Evolutionary conservation across 2,329 filamentous ascomycete species (phyloP), one percentile per base, ranked within the genome.

Genomic region (Penicillium sp.): DNA sequence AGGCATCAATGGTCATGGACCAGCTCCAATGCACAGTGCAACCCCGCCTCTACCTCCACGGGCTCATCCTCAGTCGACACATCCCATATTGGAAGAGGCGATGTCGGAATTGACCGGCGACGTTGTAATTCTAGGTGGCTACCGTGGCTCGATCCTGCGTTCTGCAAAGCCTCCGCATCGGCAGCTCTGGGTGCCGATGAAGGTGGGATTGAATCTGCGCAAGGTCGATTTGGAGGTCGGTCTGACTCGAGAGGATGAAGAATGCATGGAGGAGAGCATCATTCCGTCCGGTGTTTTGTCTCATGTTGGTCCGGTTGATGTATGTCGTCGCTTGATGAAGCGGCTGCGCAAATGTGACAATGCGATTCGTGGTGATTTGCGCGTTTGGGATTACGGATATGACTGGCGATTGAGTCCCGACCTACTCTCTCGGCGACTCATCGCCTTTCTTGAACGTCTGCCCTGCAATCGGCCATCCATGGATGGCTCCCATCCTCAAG

Each of bases 181-280:
- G n/a, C 87, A 94, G 58, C 68, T 95, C 0, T 96, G 90, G 90
- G 85, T 93, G 1, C 89, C 89, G 0, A 82, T 95, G 56, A 95
- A 95, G 63, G 82, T 95, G 17, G 89, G 90, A 1, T 68, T 96
- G 34, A 95, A 94, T 52, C 77, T 95, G 44, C 82, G 89, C 38
- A 95, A 92, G 58, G 89, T 90, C 2, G 86, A 96, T 58, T 72
- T 96, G 3, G 87, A 94, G 59, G 82, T 96, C 7, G 89, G 88
- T 0, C 66, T 95, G 3, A 75, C 84, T 10, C 78, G 78, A 2
- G 83, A 88, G 52, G 89, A 93, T 39, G 90, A 44, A 55, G 83
- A 87, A 52, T 75, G 69, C 4, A 92, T 92, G 79, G 79, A 84
- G 48, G 76, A 93, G 41, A 80, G 72, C n/a, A 87, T 96, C 42